These are phyloP conservation scores for Blastocystis sp. DNA, from an alignment of 352 stramenopile species.

Conservation along the genomic window DNA sequence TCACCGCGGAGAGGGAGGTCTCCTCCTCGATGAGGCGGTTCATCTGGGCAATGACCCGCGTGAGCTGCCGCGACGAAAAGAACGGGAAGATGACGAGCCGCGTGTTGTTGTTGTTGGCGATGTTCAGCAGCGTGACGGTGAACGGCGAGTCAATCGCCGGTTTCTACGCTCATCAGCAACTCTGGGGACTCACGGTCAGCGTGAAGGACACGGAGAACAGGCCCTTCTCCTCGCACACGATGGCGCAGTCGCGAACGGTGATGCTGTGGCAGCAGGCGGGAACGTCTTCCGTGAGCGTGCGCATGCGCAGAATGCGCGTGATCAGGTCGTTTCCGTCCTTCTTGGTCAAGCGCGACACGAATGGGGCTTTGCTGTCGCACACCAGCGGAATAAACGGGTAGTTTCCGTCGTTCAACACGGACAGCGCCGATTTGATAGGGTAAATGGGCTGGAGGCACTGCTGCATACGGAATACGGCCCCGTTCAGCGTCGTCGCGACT, in stretches of 20 bases:
- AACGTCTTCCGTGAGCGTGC: slow-evolving; percentile 23
- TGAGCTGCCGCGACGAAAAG: slow-evolving; percentile 13
- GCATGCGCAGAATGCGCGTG: slow-evolving; percentile 40
- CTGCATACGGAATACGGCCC: not conserved
- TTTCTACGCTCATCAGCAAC: not conserved
- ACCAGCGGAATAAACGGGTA: slow-evolving; percentile 56
- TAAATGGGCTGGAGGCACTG: slow-evolving; percentile 39
- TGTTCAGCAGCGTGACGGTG: slow-evolving; percentile 36
- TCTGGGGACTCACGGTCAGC: not conserved
- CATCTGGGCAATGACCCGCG: slow-evolving; percentile 22
- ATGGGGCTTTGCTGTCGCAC: slow-evolving; percentile 18
- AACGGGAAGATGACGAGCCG: slow-evolving; percentile 44
- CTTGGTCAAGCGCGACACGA: slow-evolving; percentile 8
- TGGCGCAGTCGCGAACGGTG: slow-evolving; percentile 6
- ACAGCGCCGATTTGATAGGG: slow-evolving; percentile 45
- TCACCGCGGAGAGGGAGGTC: not conserved
- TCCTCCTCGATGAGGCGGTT: slow-evolving; percentile 43
- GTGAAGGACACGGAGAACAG: slow-evolving; percentile 53
- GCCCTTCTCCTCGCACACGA: slow-evolving; percentile 44
- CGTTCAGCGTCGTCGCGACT: not conserved
- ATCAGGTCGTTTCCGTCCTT: slow-evolving; percentile 56
- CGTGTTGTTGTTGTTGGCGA: slow-evolving; percentile 63
- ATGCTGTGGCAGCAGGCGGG: slow-evolving; percentile 30
- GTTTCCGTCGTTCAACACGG: slow-evolving; percentile 4
- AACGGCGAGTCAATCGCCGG: slow-evolving; percentile 34